Evolutionary conservation across 352 stramenopile species (phyloP), one percentile per base, ranked within the genome.

Genomic region (Pythium pyrilobum): DNA sequence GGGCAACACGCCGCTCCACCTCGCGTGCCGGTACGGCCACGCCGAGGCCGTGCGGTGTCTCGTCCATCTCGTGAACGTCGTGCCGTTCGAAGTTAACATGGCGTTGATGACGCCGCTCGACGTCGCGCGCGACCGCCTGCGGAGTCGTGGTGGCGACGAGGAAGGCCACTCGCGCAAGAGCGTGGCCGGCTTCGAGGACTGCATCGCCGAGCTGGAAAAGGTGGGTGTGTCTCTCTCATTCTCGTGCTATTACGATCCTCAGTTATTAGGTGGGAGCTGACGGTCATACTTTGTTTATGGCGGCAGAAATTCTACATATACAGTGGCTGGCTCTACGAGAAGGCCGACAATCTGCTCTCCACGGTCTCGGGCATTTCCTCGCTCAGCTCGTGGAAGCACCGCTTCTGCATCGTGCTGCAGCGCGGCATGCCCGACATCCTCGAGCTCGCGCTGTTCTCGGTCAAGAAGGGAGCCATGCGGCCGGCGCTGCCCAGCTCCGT

Each of bases 401-500:
- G 72, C 20, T 81, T 85, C 48, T 89, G 79, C 34, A 75, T 94
- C 20, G 81, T 91, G 3, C 56, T 94, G 15, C 67, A 84, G 39
- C 75, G 79, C 34, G 81, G 77, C 3, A 58, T 83, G 1, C 72
- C 69, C 0, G 66, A 81, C 15, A 55, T 87, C 0, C 49, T 92
- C 7, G 81, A 94, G 62, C 57, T 92, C n/a, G 79, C 77, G 23
- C 69, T 91, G 10, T 92, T 88, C 37, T 72, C 59, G 20, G 75
- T 84, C 65, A 64, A 72, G 37, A 65, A 75, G 23, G 65, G 56
- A 6, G 63, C 62, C 11, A 52, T 68, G 27, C 74, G 81, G 2
- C 76, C 77, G 1, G 72, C 74, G 40, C 79, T 74, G 20, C 81
- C 81, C 16, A 71, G 59, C 16, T 72, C 70, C 1, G 77, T 89